Base-by-base conservation (phyloP, 2,329 filamentous ascomycete genomes). In the Xylariaceae sp. region DNA sequence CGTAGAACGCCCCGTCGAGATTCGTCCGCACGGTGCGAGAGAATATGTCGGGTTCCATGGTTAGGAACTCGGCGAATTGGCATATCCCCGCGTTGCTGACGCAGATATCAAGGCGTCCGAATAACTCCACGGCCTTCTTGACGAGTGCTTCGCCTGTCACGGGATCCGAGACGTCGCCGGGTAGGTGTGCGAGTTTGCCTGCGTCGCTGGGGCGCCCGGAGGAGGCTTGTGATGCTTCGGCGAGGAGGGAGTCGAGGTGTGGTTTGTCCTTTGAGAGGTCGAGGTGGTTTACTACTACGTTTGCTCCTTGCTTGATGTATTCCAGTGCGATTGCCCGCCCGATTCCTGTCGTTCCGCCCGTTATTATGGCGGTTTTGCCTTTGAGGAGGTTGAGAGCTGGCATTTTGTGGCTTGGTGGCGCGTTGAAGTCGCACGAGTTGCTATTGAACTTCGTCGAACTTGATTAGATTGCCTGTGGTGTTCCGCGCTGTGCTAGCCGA, bases 81-180 rank as follows among this genome's bases (percentile, higher is more conserved):
- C 90, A 96, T 51, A 96, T 80, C 6, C 90, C 90, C 4, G 90
- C 90, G 71, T 96, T 96, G 67, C 84, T 89, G 27, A 96, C 87
- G 68, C 92, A 92, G 6, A 95, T 75, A 68, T 90, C 86, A 32
- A 90, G 71, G 4, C 82, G 75, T 12, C 54, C 75, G 65, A 82
- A 86, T 50, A 71, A 70, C 50, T 77, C 67, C 1, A 91, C 85
- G 0, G 86, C 84, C 56, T 77, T 75, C 11, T 73, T 70, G 6
- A 96, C 84, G 19, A 96, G 77, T 27, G 77, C 71, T 39, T 76
- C 72, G 9, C 87, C 88, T 0, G 89, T 91, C 52, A 83, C 79
- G 0, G 87, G 84, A 56, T 87, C 77, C 1, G 86, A 82, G 27
- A 96, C 86, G 66, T 96, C 90, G 40, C 91, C 91, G 0, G 82